These are phyloP conservation scores for Epichloe bromicola DNA, from an alignment of 2,329 filamentous ascomycete species.

Conservation along the genomic window DNA sequence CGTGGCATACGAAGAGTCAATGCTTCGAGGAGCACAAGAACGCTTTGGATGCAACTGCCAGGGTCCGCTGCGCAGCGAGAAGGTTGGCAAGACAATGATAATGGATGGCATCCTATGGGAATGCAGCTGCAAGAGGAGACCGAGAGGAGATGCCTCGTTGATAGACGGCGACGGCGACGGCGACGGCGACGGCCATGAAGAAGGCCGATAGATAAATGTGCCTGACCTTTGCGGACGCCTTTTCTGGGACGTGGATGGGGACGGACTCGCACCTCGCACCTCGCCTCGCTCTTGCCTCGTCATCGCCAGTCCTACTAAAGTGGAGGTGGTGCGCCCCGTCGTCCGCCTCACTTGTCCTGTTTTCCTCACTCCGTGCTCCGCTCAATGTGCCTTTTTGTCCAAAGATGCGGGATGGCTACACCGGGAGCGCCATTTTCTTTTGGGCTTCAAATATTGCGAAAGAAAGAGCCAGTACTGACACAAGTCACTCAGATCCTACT, in stretches of 20 bases:
- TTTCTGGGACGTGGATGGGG: not conserved
- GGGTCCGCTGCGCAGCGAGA: not conserved
- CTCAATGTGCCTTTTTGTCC: not conserved
- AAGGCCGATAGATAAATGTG: not conserved
- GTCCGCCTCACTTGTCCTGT: constrained; percentile 2
- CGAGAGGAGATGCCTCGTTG: not conserved
- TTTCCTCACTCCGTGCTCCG: not conserved
- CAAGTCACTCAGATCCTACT: not conserved
- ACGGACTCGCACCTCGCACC: not conserved
- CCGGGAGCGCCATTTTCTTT: not conserved
- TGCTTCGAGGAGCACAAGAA: no score
- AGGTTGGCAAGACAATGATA: no score
- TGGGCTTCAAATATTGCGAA: not conserved
- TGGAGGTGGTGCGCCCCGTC: constrained; percentile 1
- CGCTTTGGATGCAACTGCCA: not conserved
- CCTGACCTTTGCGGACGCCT: not conserved
- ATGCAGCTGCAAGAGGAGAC: not conserved
- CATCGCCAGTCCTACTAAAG: not conserved
- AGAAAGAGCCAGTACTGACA: not conserved
- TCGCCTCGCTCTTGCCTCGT: not conserved
- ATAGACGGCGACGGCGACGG: not conserved
- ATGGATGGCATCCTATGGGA: not conserved
- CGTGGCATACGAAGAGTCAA: no score
- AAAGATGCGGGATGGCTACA: not conserved
- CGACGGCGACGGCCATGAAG: not conserved